Base-by-base conservation (phyloP, 2,329 filamentous ascomycete species). In the Juglanconis sp. region DNA sequence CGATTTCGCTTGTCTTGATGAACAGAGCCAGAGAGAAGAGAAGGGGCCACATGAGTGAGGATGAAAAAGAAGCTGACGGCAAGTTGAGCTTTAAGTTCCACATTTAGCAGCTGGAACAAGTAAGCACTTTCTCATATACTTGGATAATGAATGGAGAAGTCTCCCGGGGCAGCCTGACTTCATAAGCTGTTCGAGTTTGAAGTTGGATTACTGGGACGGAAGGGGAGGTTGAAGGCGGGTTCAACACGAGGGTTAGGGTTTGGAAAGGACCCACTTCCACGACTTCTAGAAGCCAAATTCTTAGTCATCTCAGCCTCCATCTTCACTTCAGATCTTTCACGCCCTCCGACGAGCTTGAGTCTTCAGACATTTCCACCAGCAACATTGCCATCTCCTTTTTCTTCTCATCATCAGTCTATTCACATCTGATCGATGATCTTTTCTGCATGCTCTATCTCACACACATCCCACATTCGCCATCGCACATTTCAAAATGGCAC, bases 401-500 rank as follows among this genome's bases (percentile, higher is more conserved):
- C n/a, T n/a, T 52, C 17, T 35, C 11, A 5, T 30, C 31, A 24
- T 24, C 24, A 24, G 24, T 24, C 24, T 24, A 24, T 24, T 24
- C 24, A 24, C 24, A 24, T 24, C 24, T 24, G 24, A 24, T 24
- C 24, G 24, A 24, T 24, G 24, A 24, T 24, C 11, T 17, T 57
- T 50, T 17, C 17, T 44, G 34, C 36, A 11, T 38, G 13, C 31
- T 11, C 4, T 42, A 17, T 30, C 1, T 24, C 46, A 46, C 8
- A 34, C 15, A 38, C 15, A 10, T 42, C 24, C 24, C 38, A 24
- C 38, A 42, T 42, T 42, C 10, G 2, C 38, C 11, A 42, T 10
- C 38, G 11, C n/a, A 24, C 11, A 46, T 31, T 15, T 31, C 24
- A 53, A 44, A 9, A 82, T 82, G 79, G 68, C 74, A 48, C 15